Evolutionary conservation across 768 basidiomycete species (phyloP), one percentile per base, ranked within the genome.

Genomic region (Butyriboletus loyo): DNA sequence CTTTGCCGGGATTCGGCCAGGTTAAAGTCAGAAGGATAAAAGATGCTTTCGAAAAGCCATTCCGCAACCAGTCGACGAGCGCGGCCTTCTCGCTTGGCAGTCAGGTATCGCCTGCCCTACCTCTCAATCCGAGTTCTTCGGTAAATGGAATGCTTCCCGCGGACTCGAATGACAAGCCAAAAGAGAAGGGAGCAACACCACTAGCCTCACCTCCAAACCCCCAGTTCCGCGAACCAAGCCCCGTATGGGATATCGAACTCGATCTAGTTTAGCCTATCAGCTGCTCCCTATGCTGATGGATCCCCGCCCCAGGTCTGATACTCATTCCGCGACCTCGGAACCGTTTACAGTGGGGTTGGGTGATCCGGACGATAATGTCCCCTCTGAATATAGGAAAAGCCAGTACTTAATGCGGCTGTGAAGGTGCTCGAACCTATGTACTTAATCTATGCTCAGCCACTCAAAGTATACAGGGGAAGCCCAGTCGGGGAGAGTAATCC

Each of bases 21-120:
- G 86, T 94, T 43, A 98, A 98, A 69, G 94, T 96, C 52, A 89
- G 83, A 62, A 86, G 95, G 37, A 79, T 98, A 31, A 86, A 87
- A 60, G 95, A 92, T 51, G 91, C 94, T 0, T 95, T 99, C 70
- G 86, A 89, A 50, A 87, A 89, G 53, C 92, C 92, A 0, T 89
- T 99, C 69, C 78, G 87, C 46, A 85, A 88, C 52, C 77, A 80
- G 48, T 75, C 81, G 7, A 84, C 86, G 3, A 79, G 73, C 40
- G 71, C 72, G 35, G 68, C 72, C 35, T 75, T 72, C 34, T 67
- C 68, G 24, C 59, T 66, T 28, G 58, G 66, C 22, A 60, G 67
- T 35, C 71, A 72, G 52, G 37, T 49, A 41, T 27, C 56, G 34
- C 17, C 21, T 17, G 47, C 46, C 30, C 55, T 44, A 19, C 31